These are phyloP conservation scores for Glebionis coronaria DNA, from an alignment of 129 eudicot species.

Conservation along the genomic window DNA sequence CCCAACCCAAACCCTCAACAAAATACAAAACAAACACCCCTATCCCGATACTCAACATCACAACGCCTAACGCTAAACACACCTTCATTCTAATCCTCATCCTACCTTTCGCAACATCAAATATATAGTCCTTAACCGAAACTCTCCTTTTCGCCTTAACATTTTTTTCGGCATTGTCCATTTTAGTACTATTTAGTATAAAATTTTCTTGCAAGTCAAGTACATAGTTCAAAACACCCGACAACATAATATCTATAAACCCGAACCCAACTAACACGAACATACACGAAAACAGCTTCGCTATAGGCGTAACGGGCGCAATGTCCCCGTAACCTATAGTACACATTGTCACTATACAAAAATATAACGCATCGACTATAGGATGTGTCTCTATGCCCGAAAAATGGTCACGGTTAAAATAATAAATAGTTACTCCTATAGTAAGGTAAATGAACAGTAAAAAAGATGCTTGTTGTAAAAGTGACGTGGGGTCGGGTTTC, in stretches of 20 bases:
- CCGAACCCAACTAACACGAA: slow-evolving; percentile 59
- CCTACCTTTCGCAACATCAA: slow-evolving; percentile 53
- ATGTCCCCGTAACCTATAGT: slow-evolving; percentile 72
- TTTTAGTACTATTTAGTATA: slow-evolving; percentile 29
- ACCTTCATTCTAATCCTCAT: slow-evolving; percentile 63
- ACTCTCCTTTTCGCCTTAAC: slow-evolving; percentile 9
- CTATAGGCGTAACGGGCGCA: slow-evolving; percentile 44
- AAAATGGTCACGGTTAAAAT: slow-evolving; percentile 45
- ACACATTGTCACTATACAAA: slow-evolving; percentile 71
- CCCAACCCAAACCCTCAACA: slow-evolving; percentile 33
- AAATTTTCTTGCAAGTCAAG: slow-evolving; percentile 52
- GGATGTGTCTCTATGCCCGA: slow-evolving; percentile 52
- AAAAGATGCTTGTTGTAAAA: slow-evolving; percentile 40
- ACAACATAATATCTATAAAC: slow-evolving; percentile 50
- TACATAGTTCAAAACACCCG: slow-evolving; percentile 49
- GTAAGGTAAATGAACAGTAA: slow-evolving; percentile 41
- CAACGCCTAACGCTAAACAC: slow-evolving; percentile 41
- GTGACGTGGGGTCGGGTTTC: slow-evolving; percentile 33
- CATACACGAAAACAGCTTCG: slow-evolving; percentile 49
- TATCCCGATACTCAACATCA: slow-evolving; percentile 43
- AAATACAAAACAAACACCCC: slow-evolving; percentile 38
- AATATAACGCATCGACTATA: slow-evolving; percentile 52
- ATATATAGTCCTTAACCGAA: slow-evolving; percentile 27
- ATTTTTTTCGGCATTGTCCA: not conserved
- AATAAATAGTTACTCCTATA: slow-evolving; percentile 45